Base-by-base conservation (phyloP, 2,329 filamentous ascomycete genomes). In the Exophiala spinifera region DNA sequence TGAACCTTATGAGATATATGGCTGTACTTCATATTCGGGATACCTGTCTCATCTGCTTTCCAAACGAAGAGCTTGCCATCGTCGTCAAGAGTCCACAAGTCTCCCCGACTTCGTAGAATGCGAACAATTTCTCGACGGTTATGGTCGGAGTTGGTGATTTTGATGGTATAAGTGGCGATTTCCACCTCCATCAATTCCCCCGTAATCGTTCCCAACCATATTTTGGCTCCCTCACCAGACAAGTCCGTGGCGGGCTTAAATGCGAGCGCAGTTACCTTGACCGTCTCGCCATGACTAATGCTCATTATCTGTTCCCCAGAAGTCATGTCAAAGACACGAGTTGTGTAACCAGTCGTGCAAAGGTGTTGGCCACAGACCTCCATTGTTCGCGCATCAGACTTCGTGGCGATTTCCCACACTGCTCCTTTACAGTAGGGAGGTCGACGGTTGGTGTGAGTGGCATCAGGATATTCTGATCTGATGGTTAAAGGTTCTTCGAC, bases 51-150 rank as follows among this genome's bases (percentile, higher is more conserved):
- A 64, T 91, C 88, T 3, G 91, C 86, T 1, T 83, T 85, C 94
- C 94, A 99, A 4, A 97, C 82, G 61, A 90, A 85, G 13, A 99
- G 74, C 43, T 87, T 88, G 10, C 94, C 94, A 44, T 87, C 84
- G 60, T 96, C 91, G 67, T 97, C 94, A 45, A 99, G 71, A 0
- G 91, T 91, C 94, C 94, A 99, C 69, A 99, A 82, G 65, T 96
- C 89, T 62, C 90, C 89, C 59, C 84, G 86, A 69, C 95, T 87
- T 36, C 94, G 84, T 67, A 89, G 87, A 39, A 99, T 95, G 64
- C 85, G 89, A 60, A 89, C 82, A 47, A 99, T 81, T 63, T 95
- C 89, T 57, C 84, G 80, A 39, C 89, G 84, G 6, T 85, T 83
- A 65, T 97, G 94, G 1, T 88, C 88, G 47, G 81, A 74, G 64